Evolutionary conservation across 2,329 filamentous ascomycete species (phyloP).

Genomic region (Xylaria digitata): DNA sequence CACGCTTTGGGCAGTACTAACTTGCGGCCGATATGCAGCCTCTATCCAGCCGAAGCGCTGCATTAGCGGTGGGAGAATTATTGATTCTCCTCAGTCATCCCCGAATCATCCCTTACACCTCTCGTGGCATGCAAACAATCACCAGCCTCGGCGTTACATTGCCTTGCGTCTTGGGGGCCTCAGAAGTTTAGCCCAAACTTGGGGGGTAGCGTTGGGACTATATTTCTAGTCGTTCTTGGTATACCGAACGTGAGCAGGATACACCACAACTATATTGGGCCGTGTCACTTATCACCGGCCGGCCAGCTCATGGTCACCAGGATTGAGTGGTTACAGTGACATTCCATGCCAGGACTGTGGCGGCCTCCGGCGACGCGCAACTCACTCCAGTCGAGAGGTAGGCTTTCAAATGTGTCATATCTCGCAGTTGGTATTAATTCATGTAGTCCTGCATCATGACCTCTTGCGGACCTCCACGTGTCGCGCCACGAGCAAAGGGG

Average conservation of each 20-base stretch:
- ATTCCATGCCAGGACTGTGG: background rate
- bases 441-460: background rate
- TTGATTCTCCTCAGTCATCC: background rate
- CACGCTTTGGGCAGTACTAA: background rate
- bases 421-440: background rate
- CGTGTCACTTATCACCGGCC: background rate
- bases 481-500: background rate
- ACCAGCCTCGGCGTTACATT: background rate
- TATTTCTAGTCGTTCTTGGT: background rate
- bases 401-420: background rate
- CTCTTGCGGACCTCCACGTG: constrained; percentile 2
- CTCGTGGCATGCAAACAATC: background rate
- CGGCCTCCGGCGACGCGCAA: background rate
- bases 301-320: background rate
- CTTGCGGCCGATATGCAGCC: background rate
- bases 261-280: background rate
- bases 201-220: background rate
- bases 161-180: background rate
- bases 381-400: background rate
- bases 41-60: background rate
- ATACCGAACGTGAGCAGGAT: background rate
- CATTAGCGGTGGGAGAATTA: background rate
- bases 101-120: background rate
- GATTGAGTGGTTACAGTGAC: background rate
- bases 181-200: background rate